Evolutionary conservation across 345 rosid genomes (phyloP).

Genomic region (Lepidium africanum): DNA sequence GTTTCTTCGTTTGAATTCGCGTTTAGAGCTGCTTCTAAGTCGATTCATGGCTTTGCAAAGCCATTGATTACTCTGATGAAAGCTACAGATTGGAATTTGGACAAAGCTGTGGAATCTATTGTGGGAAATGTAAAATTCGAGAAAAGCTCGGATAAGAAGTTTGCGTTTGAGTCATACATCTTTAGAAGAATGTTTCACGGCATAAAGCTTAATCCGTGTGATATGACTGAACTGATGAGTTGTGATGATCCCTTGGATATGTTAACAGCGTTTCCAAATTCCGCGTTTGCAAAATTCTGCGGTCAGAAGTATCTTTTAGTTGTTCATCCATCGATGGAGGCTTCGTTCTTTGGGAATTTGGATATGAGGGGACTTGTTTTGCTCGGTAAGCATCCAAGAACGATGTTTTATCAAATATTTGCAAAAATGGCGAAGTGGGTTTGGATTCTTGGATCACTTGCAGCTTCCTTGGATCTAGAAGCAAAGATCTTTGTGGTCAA

Average conservation of each 20-base stretch:
- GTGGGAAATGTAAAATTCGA: conserved; percentile 36
- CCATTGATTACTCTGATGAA: conserved; percentile 60
- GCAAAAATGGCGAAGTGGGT: conserved; percentile 53
- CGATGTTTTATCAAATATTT: conserved; percentile 49
- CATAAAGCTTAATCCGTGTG: conserved; percentile 21
- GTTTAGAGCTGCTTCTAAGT: conserved; percentile 36
- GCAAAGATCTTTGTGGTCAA: conserved; percentile 40
- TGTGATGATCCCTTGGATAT: conserved; percentile 41
- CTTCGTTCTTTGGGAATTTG: conserved; percentile 55
- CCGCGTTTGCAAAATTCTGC: conserved; percentile 47
- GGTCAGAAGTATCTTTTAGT: conserved; percentile 41
- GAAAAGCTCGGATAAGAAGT: conserved; percentile 49
- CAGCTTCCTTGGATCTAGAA: conserved; percentile 41
- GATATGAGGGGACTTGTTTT: conserved; percentile 47
- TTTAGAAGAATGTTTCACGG: conserved; percentile 51
- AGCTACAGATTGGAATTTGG: conserved; percentile 56
- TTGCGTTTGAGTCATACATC: conserved; percentile 56
- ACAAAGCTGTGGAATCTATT: conserved; percentile 38
- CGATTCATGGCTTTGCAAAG: conserved; percentile 56
- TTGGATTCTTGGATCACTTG: conserved; percentile 45
- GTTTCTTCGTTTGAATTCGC: conserved; percentile 30
- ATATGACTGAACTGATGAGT: conserved; percentile 35
- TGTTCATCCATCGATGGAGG: conserved; percentile 56
- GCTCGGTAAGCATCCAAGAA: conserved; percentile 54
- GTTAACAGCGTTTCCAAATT: conserved; percentile 37